These are phyloP conservation scores for Nevesoporus exiguus DNA, from an alignment of 768 basidiomycete genomes.

Conservation along the genomic window DNA sequence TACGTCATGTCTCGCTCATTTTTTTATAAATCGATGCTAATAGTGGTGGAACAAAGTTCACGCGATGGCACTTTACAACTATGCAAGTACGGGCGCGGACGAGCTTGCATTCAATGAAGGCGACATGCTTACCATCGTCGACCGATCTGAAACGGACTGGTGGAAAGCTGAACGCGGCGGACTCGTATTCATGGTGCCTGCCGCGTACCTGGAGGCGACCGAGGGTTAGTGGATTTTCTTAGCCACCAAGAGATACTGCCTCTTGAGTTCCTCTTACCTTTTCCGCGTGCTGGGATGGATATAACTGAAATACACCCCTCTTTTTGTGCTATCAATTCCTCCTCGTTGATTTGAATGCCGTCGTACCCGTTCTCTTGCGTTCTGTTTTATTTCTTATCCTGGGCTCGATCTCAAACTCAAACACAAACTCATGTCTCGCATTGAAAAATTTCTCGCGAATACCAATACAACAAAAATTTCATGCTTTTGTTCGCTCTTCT, in stretches of 20 bases:
- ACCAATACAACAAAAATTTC: constrained; percentile 14
- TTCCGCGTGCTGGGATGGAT: constrained; percentile 40
- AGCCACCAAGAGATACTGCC: constrained; percentile 28
- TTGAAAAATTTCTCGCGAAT: constrained; percentile 1
- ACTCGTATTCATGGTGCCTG: constrained; percentile 85
- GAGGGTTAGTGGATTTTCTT: constrained; percentile 79
- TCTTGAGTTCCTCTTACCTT: constrained; percentile 54
- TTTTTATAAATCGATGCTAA: not conserved
- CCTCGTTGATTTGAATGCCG: constrained; percentile 13
- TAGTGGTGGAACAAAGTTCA: constrained; percentile 33
- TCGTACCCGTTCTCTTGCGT: constrained; percentile 4
- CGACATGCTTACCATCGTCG: constrained; percentile 74
- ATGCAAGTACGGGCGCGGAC: constrained; percentile 65
- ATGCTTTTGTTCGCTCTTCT: constrained; percentile 2
- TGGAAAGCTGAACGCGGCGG: constrained; percentile 94
- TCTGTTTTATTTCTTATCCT: not conserved
- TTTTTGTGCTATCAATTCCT: constrained; percentile 41
- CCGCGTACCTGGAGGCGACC: constrained; percentile 80
- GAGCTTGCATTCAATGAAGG: constrained; percentile 87
- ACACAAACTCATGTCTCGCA: constrained; percentile 9
- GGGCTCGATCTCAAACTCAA: constrained; percentile 7
- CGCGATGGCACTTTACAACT: constrained; percentile 80
- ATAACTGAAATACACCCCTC: constrained; percentile 77
- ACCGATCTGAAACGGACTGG: constrained; percentile 84
- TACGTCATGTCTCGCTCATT: constrained; percentile 25